A percentile compares a stretch with the other conserved stretches of the same genome.
Evolutionary conservation across 1,284 basidiomycete genomes (phyloP).

Genomic region (Cryptococcus sp.): DNA sequence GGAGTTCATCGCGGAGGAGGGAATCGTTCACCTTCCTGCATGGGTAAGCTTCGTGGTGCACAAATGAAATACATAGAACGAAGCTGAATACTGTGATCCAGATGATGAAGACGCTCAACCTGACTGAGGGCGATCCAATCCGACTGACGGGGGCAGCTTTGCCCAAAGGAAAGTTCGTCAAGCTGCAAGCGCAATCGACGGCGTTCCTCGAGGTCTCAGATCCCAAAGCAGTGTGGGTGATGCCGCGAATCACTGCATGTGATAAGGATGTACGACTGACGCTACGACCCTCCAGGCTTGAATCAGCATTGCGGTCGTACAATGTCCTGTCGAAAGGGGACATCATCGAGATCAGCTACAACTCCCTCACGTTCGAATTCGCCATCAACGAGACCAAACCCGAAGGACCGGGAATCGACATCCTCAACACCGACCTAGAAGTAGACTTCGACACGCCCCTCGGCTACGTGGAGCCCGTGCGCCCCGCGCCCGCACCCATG

Average conservation of each 20-base stretch:
- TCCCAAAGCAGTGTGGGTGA: slow-evolving; percentile 89
- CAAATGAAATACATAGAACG: background rate
- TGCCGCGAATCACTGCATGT: slow-evolving; percentile 1
- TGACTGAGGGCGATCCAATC: slow-evolving; percentile 94
- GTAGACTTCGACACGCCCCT: slow-evolving; percentile 65
- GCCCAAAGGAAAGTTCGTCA: slow-evolving; percentile 93
- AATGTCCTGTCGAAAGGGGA: slow-evolving; percentile 86
- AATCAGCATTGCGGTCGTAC: slow-evolving; percentile 93
- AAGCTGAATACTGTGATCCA: slow-evolving; percentile 30
- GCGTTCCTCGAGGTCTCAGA: slow-evolving; percentile 89
- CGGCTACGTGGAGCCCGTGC: slow-evolving; percentile 82
- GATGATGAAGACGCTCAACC: slow-evolving; percentile 92
- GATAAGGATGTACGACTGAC: background rate
- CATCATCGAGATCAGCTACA: slow-evolving; percentile 89
- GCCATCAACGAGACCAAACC: slow-evolving; percentile 93
- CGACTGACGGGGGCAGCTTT: slow-evolving; percentile 85
- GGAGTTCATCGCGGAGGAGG: slow-evolving; percentile 98
- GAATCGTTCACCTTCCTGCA: slow-evolving; percentile 89
- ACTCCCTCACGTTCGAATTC: slow-evolving; percentile 89
- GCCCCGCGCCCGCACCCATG: slow-evolving; percentile 75
- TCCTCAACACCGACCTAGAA: slow-evolving; percentile 89
- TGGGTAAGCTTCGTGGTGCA: slow-evolving; percentile 63
- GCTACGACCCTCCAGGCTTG: slow-evolving; percentile 63
- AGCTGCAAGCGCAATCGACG: slow-evolving; percentile 92
- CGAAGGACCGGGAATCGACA: slow-evolving; percentile 82